phyloP scores from a whole-genome alignment of 306 rosid species.

The Acmispon strigosus region DNA sequence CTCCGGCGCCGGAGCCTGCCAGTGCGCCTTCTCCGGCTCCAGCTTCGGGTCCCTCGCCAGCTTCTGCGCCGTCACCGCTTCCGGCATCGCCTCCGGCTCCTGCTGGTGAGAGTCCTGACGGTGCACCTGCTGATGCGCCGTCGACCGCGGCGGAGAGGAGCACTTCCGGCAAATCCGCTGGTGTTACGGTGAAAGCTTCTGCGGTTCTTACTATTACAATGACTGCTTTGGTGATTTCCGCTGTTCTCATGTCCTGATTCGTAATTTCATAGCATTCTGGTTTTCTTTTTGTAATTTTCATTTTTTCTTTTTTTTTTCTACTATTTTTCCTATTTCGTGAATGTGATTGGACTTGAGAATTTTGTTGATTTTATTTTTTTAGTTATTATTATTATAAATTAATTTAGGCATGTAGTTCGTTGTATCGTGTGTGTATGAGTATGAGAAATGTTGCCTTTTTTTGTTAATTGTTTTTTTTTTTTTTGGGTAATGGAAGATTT shows the following conservation, averaged over 20 bases:
- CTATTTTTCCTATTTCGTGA: neutral
- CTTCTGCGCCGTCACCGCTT: conserved; percentile 47
- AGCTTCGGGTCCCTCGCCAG: conserved; percentile 40
- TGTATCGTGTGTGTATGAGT: neutral
- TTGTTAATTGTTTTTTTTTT: neutral
- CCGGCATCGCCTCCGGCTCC: conserved; percentile 81
- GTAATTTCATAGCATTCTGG: conserved; percentile 27
- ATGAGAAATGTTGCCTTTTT: neutral
- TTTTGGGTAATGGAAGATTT: neutral
- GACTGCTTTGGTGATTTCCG: conserved; percentile 31
- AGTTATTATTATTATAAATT: conserved; percentile 3
- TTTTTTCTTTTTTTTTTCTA: neutral
- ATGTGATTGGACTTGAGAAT: conserved; percentile 24
- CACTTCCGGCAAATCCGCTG: conserved; percentile 26
- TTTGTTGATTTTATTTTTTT: conserved; percentile 14
- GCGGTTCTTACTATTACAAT: conserved; percentile 24
- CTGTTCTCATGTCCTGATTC: conserved; percentile 40
- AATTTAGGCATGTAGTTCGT: conserved; percentile 23
- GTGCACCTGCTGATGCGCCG: conserved; percentile 54
- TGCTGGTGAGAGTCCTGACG: conserved; percentile 33
- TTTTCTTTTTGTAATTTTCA: neutral
- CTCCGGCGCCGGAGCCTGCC: conserved; percentile 54
- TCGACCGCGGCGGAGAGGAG: conserved; percentile 40
- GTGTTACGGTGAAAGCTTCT: conserved; percentile 37
- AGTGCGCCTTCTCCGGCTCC: conserved; percentile 48